Percentiles rank a stretch among this genome's conserved stretches.
Conservation (phyloP, 2,329 filamentous ascomycete species). For the Alternaria gaisen region DNA sequence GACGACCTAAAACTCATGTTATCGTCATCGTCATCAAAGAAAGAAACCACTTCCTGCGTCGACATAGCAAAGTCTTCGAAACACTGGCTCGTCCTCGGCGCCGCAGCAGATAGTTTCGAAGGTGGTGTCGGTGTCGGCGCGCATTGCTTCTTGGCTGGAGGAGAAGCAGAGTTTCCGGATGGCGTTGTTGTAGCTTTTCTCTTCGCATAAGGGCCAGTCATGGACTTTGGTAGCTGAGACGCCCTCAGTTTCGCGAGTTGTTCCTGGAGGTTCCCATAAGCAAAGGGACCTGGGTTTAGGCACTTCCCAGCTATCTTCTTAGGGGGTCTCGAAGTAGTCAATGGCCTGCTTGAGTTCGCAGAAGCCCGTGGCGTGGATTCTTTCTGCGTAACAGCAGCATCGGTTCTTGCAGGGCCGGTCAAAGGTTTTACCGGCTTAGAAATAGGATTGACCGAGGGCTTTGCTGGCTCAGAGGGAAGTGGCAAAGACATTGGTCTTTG, state of each 20-base stretch:
- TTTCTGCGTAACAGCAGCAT: not conserved
- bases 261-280: slow-evolving; percentile 1
- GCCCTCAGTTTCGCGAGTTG: slow-evolving; percentile 13
- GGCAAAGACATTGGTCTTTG: not conserved
- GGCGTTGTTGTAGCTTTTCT: slow-evolving; percentile 1
- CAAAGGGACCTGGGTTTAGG: slow-evolving; percentile 13
- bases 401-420: not conserved
- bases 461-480: not conserved
- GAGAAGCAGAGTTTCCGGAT: not conserved
- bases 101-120: not conserved
- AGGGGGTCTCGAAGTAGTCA: not conserved
- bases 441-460: not conserved
- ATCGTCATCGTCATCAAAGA: slow-evolving; percentile 41
- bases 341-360: slow-evolving; percentile 3
- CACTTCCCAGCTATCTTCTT: slow-evolving; percentile 17
- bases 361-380: not conserved
- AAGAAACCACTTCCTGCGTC: slow-evolving; percentile 37
- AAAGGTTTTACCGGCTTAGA: not conserved
- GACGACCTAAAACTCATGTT: slow-evolving; percentile 32
- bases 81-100: not conserved
- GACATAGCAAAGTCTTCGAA: slow-evolving; percentile 36
- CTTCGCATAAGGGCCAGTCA: slow-evolving; percentile 1
- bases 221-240: slow-evolving; percentile 11
- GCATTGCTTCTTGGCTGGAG: slow-evolving; percentile 2
- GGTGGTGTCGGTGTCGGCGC: not conserved